These are phyloP conservation scores for Bryopsis sp. DNA, from an alignment of 139 green algal species.

Conservation along the genomic window DNA sequence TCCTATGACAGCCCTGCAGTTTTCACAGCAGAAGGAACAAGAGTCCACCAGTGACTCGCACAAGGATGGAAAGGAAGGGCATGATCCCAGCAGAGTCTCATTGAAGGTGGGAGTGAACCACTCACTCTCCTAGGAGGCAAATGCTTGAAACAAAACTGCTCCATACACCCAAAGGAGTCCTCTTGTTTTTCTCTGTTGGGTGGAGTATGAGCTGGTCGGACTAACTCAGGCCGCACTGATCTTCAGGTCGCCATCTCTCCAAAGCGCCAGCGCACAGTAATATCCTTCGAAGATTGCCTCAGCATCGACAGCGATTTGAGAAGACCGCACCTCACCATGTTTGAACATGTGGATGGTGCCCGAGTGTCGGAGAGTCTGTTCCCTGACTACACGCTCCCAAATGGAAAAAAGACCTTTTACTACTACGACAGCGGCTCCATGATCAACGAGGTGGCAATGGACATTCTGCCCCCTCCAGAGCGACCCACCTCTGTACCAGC, in stretches of 20 bases:
- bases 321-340: slow-evolving; percentile 49
- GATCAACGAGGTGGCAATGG: slow-evolving; percentile 48
- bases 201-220: no score
- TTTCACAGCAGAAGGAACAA: slow-evolving; percentile 13
- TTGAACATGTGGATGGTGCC: slow-evolving; percentile 50
- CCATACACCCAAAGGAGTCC: no score
- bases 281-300: slow-evolving; percentile 50
- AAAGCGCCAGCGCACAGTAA: slow-evolving; percentile 41
- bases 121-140: no score
- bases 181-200: no score
- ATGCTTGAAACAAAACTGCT: no score
- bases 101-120: no score
- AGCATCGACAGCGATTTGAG: slow-evolving; percentile 24
- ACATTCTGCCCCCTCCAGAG: slow-evolving; percentile 35
- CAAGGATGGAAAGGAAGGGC: no score
- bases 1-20: slow-evolving; percentile 46
- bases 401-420: slow-evolving; percentile 55
- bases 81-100: no score
- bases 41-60: background rate
- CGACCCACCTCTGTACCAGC: slow-evolving; percentile 45
- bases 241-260: slow-evolving; percentile 42
- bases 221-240: no score
- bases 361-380: slow-evolving; percentile 48
- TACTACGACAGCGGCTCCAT: slow-evolving; percentile 54
- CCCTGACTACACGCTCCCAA: slow-evolving; percentile 55